Evolutionary conservation across 176 grass and related monocot species (phyloP).

Genomic region (Carex kokanica): DNA sequence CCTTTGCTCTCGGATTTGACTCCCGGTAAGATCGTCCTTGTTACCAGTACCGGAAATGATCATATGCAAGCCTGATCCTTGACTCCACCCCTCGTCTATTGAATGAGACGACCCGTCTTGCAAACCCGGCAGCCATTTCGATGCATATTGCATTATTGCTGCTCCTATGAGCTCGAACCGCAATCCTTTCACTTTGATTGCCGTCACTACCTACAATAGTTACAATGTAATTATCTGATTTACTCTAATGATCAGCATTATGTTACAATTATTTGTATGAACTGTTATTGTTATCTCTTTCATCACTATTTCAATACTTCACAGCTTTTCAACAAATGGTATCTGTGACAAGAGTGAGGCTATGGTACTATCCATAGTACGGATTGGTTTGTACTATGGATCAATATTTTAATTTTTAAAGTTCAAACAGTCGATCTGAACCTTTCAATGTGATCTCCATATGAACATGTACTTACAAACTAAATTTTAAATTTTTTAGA

Average conservation of each 20-base stretch:
- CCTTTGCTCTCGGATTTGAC: constrained; percentile 69
- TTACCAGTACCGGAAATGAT: constrained; percentile 48
- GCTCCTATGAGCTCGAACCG: constrained; percentile 82
- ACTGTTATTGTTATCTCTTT: neutral
- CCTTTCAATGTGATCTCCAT: too few species aligned
- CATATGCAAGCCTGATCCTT: constrained; percentile 59
- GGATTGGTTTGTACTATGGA: too few species aligned
- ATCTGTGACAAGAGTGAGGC: too few species aligned
- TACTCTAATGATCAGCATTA: neutral
- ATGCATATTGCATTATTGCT: constrained; percentile 77
- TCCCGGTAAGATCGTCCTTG: constrained; percentile 53
- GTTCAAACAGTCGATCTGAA: too few species aligned
- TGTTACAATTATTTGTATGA: neutral
- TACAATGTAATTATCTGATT: neutral
- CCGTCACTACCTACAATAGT: constrained; percentile 43
- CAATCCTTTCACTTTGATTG: constrained; percentile 99
- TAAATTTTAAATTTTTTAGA: too few species aligned
- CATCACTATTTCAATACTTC: neutral
- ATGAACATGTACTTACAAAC: too few species aligned
- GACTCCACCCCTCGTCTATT: constrained; percentile 38
- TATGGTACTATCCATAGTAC: too few species aligned
- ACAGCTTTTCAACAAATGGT: neutral
- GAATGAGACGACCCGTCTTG: constrained; percentile 36
- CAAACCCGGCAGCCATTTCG: constrained; percentile 84
- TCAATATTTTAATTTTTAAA: too few species aligned